phyloP scores from a whole-genome alignment of 2,329 filamentous ascomycete species.

The Aspergillus versicolor region DNA sequence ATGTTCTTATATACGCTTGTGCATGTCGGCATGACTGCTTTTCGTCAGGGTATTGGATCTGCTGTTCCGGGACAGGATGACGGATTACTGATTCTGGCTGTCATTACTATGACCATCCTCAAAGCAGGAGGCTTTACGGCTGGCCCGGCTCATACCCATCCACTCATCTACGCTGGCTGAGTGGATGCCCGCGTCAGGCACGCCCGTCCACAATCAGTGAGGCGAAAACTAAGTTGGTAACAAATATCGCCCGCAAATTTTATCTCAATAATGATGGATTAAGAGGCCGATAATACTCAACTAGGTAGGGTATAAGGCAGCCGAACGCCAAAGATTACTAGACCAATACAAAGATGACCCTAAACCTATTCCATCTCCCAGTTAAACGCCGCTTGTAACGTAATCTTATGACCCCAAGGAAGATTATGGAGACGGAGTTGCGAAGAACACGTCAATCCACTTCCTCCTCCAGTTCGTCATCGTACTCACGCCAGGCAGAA shows the following conservation, averaged over 20 bases:
- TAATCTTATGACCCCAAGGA: not conserved
- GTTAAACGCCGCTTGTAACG: not conserved
- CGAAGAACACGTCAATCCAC: not conserved
- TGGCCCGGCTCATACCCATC: too few relatives aligned
- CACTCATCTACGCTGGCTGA: too few relatives aligned
- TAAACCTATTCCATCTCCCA: not conserved
- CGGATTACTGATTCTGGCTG: too few relatives aligned
- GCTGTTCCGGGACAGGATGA: too few relatives aligned
- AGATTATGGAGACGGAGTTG: not conserved
- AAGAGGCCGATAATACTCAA: not conserved
- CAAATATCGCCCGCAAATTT: not conserved
- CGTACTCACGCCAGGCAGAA: slow-evolving; percentile 18
- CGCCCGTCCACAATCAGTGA: too few relatives aligned
- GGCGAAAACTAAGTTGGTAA: not conserved
- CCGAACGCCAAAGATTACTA: not conserved
- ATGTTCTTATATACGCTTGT: not conserved
- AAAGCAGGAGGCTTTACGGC: too few relatives aligned
- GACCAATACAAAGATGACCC: not conserved
- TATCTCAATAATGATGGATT: not conserved
- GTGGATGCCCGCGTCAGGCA: too few relatives aligned
- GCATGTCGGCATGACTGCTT: too few relatives aligned
- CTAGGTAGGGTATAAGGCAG: slow-evolving; percentile 6
- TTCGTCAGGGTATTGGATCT: too few relatives aligned
- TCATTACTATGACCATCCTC: too few relatives aligned
- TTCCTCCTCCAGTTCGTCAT: not conserved